Base-by-base conservation (phyloP, 805 yeast species). In the Debaryomyces hansenii region DNA sequence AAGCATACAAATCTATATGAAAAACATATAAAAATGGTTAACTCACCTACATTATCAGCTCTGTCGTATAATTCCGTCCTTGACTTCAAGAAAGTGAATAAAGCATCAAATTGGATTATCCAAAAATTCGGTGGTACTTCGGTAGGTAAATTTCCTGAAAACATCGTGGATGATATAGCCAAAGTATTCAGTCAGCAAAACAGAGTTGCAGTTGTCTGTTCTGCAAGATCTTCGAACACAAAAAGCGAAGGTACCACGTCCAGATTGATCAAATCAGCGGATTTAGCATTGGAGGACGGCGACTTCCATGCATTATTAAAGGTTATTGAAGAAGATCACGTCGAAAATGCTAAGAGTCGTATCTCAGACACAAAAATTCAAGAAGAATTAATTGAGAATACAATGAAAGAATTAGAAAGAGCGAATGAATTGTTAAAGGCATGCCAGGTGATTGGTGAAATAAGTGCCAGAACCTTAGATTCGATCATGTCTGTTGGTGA, bases 61-160 rank as follows among this genome's bases (percentile, higher is more conserved):
- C 57, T 55, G 40, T 67, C 74, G 2, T 73, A 69, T 46, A 72
- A 70, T 45, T 71, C 77, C 2, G 74, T 73, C 35, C 60, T 68
- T 27, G 78, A 73, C 51, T 57, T 73, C 37, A 62, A 60, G 29
- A 47, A 52, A 16, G 56, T 54, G 11, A 16, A 41, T n/a, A 43
- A 46, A 6, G 41, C 52, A 2, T 34, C 53, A 14, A 72, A 72
- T 7, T 73, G 78, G 78, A 54, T 72, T 36, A 60, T 94, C 5
- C 99, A 94, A 66, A 94, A 94, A 67, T 94, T 89, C 60, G 99
- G 99, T 41, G 99, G 99, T 44, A 94, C 99, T 12, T 84, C 94
- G 40, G 97, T 94, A 28, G 99, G 99, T 18, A 94, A 94, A 64
- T 91, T 94, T 66, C 88, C 97, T 8, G 83, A 78, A 42, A 79